phyloP scores from a whole-genome alignment of 2,329 filamentous ascomycete species.

The Pseudocercospora eumusae region DNA sequence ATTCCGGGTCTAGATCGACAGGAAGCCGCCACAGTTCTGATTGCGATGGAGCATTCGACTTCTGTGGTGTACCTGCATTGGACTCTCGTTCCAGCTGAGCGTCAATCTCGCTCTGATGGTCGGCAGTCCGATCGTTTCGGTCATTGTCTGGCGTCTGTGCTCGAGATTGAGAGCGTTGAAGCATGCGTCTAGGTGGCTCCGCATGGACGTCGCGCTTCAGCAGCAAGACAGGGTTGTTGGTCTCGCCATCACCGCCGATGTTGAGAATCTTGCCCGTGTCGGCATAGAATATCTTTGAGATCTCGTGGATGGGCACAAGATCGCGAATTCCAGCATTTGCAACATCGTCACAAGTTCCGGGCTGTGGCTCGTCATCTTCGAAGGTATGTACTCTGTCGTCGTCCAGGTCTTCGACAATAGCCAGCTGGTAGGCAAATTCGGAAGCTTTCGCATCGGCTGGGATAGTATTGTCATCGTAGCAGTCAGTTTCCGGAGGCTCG shows the following conservation, averaged over 20 bases:
- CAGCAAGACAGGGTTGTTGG: conserved; percentile 72
- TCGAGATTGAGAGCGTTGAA: conserved; percentile 42
- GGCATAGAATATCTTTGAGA: conserved; percentile 91
- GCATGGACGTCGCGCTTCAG: conserved; percentile 71
- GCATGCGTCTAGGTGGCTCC: conserved; percentile 61
- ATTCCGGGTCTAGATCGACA: conserved; percentile 78
- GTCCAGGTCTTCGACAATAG: conserved; percentile 80
- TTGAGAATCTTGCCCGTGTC: conserved; percentile 88
- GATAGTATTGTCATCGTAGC: conserved; percentile 35
- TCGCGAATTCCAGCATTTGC: conserved; percentile 65
- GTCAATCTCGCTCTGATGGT: conserved; percentile 50
- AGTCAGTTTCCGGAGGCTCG: conserved; percentile 32
- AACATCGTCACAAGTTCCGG: conserved; percentile 63
- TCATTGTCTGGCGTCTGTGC: conserved; percentile 18
- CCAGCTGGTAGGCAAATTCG: conserved; percentile 77
- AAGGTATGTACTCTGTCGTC: conserved; percentile 68
- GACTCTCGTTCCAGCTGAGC: conserved; percentile 50
- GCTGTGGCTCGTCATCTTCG: conserved; percentile 60
- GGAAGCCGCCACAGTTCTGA: conserved; percentile 20
- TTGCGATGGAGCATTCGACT: not conserved
- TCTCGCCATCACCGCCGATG: conserved; percentile 68
- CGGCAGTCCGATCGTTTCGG: conserved; percentile 24
- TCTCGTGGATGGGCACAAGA: conserved; percentile 68
- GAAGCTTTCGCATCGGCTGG: conserved; percentile 40
- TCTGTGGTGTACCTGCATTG: conserved; percentile 26